Base-by-base conservation (phyloP, 805 yeast species). In the Yarrowia alimentaria region DNA sequence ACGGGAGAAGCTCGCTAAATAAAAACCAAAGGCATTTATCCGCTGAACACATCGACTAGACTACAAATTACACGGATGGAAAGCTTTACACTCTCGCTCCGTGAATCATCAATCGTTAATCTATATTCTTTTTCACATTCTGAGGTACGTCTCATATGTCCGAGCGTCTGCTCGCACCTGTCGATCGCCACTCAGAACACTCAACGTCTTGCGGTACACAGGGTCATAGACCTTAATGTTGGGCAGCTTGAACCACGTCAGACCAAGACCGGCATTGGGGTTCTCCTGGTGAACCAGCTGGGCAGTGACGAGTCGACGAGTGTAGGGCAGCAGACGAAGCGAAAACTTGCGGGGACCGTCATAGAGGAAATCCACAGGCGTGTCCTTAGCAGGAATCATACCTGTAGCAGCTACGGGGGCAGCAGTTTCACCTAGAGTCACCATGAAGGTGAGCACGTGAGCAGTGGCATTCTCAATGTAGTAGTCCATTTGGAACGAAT, bases 391-490 rank as follows among this genome's bases (percentile, higher is more conserved):
- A 2, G 43, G 43, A 25, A 37, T 37, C 43, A 37, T 37, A 7
- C 43, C 43, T 5, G 43, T 37, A 18, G 43, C 43, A 4, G 43
- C 43, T 16, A 37, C 43, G 14, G 43, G 32, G 4, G 47, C 47
- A 3, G 33, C 19, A 3, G 25, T 25, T 14, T 40, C 47, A 16
- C 47, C 47, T 62, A 80, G 63, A 10, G 71, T 67, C 2, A 80
- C 69, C 10, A 81, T 66, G 57, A 84, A 87, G 9, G 79, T 78
- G 56, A 87, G 79, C 2, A 82, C 74, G 34, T 83, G 70, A 2
- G 83, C 72, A 0, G 94, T 83, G 11, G 94, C 89, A 60, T 86
- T 86, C 60, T 86, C 95, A 42, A 86, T 60, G 47, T 73, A 70
- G 60, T 77, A 85, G 11, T 24, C 50, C 20, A 54, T 43, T 22